Base-by-base conservation (phyloP, 2,329 filamentous ascomycete genomes). In the Biscogniauxia mediterranea region DNA sequence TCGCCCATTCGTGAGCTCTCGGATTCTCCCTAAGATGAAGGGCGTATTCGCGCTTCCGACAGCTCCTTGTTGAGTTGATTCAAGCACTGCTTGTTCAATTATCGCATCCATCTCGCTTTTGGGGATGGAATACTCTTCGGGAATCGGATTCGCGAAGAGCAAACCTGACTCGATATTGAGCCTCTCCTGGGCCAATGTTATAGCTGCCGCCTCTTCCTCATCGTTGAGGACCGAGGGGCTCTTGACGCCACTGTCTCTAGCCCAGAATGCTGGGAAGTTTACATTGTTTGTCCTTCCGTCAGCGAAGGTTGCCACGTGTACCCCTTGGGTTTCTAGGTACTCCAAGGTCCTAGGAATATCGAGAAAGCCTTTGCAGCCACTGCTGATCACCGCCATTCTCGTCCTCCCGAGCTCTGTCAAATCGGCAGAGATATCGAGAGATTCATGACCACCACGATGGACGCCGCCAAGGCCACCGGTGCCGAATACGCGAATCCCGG, bases 381-480 rank as follows among this genome's bases (percentile, higher is more conserved):
- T 92, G 75, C 89, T 91, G 57, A 99, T 82, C 2, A 99, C 93
- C 25, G 93, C 89, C 57, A 99, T 89, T 11, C 91, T 87, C 7
- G 93, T 97, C 61, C 93, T 85, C 17, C 95, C 93, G 56, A 99
- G 85, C 80, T 98, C 95, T 3, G 92, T 97, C 63, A 99, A 82
- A 77, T 99, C 95, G 50, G 95, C 94, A 63, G 94, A 98, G 64
- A 99, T 86, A 74, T 99, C 95, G 88, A 98, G 89, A 7, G 90
- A 91, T 67, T 84, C 84, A 74, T 97, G 89, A 54, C 88, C 95
- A 58, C 92, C 93, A 52, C 93, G 88, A 76, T 99, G 95, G 23
- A 99, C 95, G 61, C 95, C 95, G 59, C 95, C 94, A 4, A 99
- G 85, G 13, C 95, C 95, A 53, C 95, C 95, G 5, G 95, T 99